Conservation (phyloP, 192 early-diverging fungal species). For the Backusella sp. region DNA sequence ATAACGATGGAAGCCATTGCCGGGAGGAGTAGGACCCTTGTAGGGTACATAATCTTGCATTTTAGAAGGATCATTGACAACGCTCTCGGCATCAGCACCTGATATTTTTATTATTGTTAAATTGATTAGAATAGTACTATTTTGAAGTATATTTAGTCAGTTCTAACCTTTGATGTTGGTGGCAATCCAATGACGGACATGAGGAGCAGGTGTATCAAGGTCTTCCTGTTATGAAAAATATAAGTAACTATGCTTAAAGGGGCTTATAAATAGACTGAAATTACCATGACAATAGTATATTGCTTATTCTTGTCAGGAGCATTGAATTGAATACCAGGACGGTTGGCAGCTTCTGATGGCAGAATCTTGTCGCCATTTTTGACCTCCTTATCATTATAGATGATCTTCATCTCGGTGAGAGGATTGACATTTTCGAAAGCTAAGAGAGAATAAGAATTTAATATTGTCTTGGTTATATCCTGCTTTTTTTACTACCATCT, state of each 20-base stretch:
- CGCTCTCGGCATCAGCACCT: not conserved
- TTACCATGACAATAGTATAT: conserved; percentile 3
- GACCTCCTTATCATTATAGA: not conserved
- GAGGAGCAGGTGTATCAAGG: not conserved
- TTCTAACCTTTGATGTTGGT: not conserved
- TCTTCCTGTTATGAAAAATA: not conserved
- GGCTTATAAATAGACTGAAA: not conserved
- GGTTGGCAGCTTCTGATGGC: not conserved
- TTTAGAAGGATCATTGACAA: not conserved
- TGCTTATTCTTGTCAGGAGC: not conserved
- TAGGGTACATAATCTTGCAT: not conserved
- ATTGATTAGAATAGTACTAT: not conserved
- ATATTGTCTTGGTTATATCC: not conserved
- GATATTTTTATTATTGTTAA: not conserved
- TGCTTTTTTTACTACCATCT: not conserved
- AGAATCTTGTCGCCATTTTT: not conserved
- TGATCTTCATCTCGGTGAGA: not conserved
- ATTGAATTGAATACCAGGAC: not conserved
- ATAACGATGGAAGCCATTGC: not conserved
- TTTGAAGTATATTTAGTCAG: not conserved
- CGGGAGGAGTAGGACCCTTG: not conserved
- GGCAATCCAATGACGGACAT: not conserved
- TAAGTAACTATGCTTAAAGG: not conserved
- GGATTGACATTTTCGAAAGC: not conserved
- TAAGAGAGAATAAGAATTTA: too few species aligned